Conservation (phyloP, 2,329 filamentous ascomycete genomes). For the Arthroderma sp. region DNA sequence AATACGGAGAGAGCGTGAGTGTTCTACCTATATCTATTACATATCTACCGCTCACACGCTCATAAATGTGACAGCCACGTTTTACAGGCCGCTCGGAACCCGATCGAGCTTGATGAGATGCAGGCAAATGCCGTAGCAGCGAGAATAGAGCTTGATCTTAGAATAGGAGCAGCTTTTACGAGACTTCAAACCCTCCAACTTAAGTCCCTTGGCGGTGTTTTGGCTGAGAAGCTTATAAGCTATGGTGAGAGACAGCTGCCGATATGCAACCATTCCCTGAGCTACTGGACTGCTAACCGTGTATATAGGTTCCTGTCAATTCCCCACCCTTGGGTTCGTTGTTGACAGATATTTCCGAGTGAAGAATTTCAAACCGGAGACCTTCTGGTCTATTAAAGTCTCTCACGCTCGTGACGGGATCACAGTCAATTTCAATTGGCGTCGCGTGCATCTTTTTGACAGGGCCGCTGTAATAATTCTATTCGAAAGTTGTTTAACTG, state of each 20-base stretch:
- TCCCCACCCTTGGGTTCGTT: conserved; percentile 90
- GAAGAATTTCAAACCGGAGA: conserved; percentile 81
- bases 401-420: conserved; percentile 64
- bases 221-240: conserved; percentile 57
- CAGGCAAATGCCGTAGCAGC: conserved; percentile 80
- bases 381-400: conserved; percentile 86
- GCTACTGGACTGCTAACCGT: conserved; percentile 2
- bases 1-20: conserved; percentile 82
- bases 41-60: neutral
- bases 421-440: conserved; percentile 75
- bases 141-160: conserved; percentile 80
- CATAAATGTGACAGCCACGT: conserved; percentile 52
- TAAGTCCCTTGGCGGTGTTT: conserved; percentile 53
- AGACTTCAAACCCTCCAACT: conserved; percentile 71
- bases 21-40: conserved; percentile 4
- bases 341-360: conserved; percentile 93
- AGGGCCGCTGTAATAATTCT: conserved; percentile 66
- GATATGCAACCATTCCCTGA: neutral
- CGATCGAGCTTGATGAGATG: conserved; percentile 65
- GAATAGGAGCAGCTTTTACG: conserved; percentile 87
- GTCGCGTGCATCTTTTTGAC: conserved; percentile 72
- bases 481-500: conserved; percentile 69
- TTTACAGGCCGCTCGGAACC: conserved; percentile 63
- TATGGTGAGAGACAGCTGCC: conserved; percentile 48
- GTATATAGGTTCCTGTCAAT: conserved; percentile 69